Base-by-base conservation (phyloP, 352 stramenopile species). In the Thalassiosira exigua region DNA sequence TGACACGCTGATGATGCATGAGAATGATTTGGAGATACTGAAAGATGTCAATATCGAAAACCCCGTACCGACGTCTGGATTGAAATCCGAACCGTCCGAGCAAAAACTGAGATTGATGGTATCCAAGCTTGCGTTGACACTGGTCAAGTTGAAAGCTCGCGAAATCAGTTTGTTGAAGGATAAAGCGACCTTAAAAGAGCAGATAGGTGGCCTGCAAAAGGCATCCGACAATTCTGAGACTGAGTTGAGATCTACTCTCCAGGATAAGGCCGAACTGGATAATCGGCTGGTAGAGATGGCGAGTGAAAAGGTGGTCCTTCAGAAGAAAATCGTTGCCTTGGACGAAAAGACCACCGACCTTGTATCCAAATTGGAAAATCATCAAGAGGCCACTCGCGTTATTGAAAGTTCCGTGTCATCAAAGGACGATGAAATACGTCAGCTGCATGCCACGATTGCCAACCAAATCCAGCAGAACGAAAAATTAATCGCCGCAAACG, bases 91-190 rank as follows among this genome's bases (percentile, higher is more conserved):
- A 4, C 53, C 24, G 14, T 19, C 19, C 32, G 36, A 46, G 12
- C 32, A 58, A 27, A 76, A 62, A 42, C 68, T 76, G 22, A 57
- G 65, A 26, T 77, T 1, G 30, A 72, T 21, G 26, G 36, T 72
- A 36, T 24, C 59, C 1, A 72, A 51, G 30, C 42, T 79, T 42
- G 69, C 69, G 2, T 53, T 32, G n/a, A 27, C 69, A 42, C 44
- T 79, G 9, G 21, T 79, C 14, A 72, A 66, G 21, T 33, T 79
- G 2, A 79, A 79, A 59, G 62, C 54, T 19, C 60, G 51, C 19
- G 59, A 72, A 36, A 67, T 32, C 21, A 42, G 11, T 46, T 21
- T 59, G 1, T 30, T 22, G 29, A 72, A 60, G 21, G 36, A 65
- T 7, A 66, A 51, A 26, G 11, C 27, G 0, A 21, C 3, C 14